Conservation (phyloP, 2,329 filamentous ascomycete species). For the Didymella glomerata region DNA sequence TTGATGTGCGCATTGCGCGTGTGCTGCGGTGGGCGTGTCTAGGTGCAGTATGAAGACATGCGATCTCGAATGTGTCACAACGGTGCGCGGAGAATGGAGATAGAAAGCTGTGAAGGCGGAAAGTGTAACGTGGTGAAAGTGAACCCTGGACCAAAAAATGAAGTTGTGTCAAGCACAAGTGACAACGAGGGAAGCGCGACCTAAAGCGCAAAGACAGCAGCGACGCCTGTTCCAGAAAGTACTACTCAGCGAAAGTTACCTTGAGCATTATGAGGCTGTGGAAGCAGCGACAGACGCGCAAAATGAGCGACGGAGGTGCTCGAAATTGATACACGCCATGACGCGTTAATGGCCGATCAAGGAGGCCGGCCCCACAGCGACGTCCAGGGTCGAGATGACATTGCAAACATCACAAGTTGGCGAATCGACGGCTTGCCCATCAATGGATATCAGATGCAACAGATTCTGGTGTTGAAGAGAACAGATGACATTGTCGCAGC, state of each 20-base stretch:
- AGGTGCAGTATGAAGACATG: not conserved
- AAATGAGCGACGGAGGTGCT: conserved; percentile 14
- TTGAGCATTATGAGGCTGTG: conserved; percentile 3
- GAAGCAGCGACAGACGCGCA: conserved; percentile 1
- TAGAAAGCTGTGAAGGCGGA: not conserved
- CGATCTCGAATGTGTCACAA: not conserved
- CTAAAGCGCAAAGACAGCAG: not conserved
- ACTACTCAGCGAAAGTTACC: not conserved
- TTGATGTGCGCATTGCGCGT: conserved; percentile 31
- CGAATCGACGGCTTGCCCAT: not conserved
- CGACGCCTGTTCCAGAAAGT: not conserved
- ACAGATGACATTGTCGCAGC: conserved; percentile 1
- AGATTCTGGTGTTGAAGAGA: not conserved
- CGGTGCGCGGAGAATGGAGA: not conserved
- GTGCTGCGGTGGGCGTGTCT: not conserved
- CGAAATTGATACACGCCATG: conserved; percentile 24
- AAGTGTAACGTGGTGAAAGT: conserved; percentile 12
- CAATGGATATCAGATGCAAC: not conserved
- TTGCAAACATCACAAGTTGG: not conserved
- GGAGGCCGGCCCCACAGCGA: conserved; percentile 17
- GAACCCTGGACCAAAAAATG: not conserved
- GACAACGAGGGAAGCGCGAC: conserved; percentile 6
- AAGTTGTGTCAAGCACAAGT: not conserved
- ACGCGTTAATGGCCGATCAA: conserved; percentile 22
- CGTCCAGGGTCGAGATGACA: conserved; percentile 12